These are phyloP conservation scores for Chalciporus sp. DNA, from an alignment of 1,284 basidiomycete species.

Conservation along the genomic window DNA sequence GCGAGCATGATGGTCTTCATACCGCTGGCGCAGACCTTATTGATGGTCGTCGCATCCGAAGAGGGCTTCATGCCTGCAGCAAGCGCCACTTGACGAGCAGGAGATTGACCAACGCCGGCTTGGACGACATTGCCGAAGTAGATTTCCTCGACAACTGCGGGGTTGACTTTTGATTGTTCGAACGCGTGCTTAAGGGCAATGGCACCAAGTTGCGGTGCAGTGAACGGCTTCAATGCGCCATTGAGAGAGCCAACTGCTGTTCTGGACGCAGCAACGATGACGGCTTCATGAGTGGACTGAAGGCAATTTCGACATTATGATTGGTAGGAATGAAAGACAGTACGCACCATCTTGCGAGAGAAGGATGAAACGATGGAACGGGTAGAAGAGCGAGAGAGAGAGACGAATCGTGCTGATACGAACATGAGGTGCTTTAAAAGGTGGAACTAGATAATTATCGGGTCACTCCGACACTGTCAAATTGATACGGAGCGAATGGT, in stretches of 20 bases:
- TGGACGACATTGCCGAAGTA: constrained; percentile 98
- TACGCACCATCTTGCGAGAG: constrained; percentile 49
- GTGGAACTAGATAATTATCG: constrained; percentile 18
- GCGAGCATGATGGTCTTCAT: constrained; percentile 95
- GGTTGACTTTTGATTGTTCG: constrained; percentile 77
- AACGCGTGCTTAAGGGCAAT: constrained; percentile 91
- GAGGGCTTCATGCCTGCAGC: constrained; percentile 78
- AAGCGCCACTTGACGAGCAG: constrained; percentile 94
- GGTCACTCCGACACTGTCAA: constrained; percentile 24
- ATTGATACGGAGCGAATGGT: background rate
- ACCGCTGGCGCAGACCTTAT: constrained; percentile 98
- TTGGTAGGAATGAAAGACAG: background rate
- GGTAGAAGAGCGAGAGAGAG: constrained; percentile 38
- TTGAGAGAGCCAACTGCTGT: constrained; percentile 96
- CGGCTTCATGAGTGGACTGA: constrained; percentile 71
- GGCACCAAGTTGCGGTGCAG: constrained; percentile 89
- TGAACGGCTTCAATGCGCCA: constrained; percentile 85
- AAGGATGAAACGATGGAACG: constrained; percentile 37
- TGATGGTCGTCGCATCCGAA: constrained; percentile 98
- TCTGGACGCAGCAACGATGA: constrained; percentile 93
- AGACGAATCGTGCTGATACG: constrained; percentile 38
- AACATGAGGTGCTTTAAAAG: constrained; percentile 34
- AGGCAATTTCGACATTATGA: constrained; percentile 8
- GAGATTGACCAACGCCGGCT: constrained; percentile 94
- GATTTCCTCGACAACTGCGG: constrained; percentile 87